Conservation (phyloP, 306 rosid genomes). For the Cicer judaicum region DNA sequence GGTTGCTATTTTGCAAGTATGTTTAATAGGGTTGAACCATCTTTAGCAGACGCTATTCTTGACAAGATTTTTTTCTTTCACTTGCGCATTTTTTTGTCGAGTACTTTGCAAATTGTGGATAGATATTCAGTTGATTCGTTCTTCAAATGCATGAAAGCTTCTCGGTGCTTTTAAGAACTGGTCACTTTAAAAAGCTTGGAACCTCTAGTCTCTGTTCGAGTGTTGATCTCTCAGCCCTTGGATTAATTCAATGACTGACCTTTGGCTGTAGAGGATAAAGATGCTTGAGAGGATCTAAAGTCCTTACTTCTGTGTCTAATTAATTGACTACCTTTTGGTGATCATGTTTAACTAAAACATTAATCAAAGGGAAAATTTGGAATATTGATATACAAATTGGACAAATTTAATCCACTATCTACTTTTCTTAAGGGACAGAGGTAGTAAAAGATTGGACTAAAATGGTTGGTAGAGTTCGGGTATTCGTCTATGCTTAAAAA, state of each 20-base stretch:
- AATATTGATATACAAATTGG: too few species aligned
- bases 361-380: too few species aligned
- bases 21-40: constrained; percentile 6
- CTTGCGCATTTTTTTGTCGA: not conserved
- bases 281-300: not conserved
- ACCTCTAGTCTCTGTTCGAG: too few species aligned
- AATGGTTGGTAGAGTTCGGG: constrained; percentile 25
- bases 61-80: not conserved
- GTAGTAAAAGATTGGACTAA: not conserved
- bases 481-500: constrained; percentile 30
- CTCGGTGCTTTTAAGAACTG: not conserved
- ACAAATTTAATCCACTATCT: too few species aligned
- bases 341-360: too few species aligned
- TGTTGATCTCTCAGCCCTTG: too few species aligned
- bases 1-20: not conserved
- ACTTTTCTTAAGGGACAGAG: too few species aligned
- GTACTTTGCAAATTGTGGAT: not conserved
- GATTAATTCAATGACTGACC: not conserved
- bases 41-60: not conserved
- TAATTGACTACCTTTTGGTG: too few species aligned
- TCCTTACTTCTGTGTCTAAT: too few species aligned
- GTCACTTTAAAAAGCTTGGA: too few species aligned
- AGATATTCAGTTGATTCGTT: not conserved
- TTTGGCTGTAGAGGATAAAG: not conserved
- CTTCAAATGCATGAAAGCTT: constrained; percentile 8